Percentiles rank a stretch among this genome's conserved stretches.
These are phyloP conservation scores for Elongisporangium prolatum DNA, from an alignment of 352 stramenopile species.

Conservation along the genomic window DNA sequence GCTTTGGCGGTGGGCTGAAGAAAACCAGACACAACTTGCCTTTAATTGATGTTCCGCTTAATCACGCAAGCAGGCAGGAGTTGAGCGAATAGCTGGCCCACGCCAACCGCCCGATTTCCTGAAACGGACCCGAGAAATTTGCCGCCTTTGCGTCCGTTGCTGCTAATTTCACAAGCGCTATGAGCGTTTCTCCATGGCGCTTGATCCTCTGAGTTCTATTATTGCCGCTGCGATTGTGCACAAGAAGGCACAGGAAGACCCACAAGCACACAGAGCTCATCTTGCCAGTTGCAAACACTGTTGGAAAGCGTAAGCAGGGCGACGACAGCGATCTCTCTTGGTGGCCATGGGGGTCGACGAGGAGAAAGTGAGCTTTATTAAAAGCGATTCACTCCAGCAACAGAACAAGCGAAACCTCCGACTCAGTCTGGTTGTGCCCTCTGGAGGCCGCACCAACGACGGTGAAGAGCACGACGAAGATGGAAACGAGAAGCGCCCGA, in stretches of 20 bases:
- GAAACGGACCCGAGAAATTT: not conserved
- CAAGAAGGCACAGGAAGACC: not conserved
- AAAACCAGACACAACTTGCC: not conserved
- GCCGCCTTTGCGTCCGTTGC: not conserved
- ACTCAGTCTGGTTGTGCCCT: conserved; percentile 16
- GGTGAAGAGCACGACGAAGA: conserved; percentile 37
- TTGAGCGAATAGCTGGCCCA: not conserved
- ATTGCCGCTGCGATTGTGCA: not conserved
- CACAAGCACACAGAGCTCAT: not conserved
- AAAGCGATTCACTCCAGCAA: conserved; percentile 39
- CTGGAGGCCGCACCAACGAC: conserved; percentile 6
- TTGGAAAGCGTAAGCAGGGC: not conserved
- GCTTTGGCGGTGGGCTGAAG: not conserved
- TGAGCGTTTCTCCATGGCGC: not conserved
- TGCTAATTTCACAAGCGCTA: not conserved
- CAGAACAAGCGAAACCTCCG: conserved; percentile 20
- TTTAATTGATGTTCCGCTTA: too few species aligned
- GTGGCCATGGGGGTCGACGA: conserved; percentile 22
- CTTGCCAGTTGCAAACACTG: not conserved
- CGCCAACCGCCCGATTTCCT: not conserved
- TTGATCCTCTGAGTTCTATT: not conserved
- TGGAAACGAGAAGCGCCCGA: conserved; percentile 34
- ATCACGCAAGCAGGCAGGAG: not conserved
- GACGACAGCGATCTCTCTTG: not conserved
- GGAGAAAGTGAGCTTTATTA: conserved; percentile 50